phyloP scores from a whole-genome alignment of 148 eudicot genomes.

The Nyssa sinensis region DNA sequence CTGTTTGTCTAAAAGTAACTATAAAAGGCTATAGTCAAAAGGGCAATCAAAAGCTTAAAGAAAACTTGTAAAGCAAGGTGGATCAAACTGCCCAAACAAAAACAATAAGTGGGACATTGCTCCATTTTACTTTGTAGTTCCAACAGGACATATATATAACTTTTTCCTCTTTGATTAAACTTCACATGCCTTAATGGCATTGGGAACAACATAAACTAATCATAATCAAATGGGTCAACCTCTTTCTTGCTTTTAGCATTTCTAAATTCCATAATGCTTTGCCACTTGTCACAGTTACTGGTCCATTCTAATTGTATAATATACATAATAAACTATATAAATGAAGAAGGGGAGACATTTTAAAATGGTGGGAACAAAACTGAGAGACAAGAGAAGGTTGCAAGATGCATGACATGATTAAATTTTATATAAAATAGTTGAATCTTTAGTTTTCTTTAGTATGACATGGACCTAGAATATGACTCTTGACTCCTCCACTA shows the following conservation, averaged over 20 bases:
- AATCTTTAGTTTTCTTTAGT: too few species aligned
- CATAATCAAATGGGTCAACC: constrained; percentile 41
- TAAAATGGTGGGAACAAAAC: constrained; percentile 16
- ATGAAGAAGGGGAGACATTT: constrained; percentile 17
- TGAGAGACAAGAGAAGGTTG: constrained; percentile 19
- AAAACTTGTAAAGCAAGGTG: constrained; percentile 25
- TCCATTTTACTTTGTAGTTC: constrained; percentile 25
- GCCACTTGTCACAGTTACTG: constrained; percentile 26
- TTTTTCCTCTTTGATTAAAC: constrained; percentile 34
- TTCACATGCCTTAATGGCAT: constrained; percentile 62
- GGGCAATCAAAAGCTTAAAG: constrained; percentile 31
- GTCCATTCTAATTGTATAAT: constrained; percentile 12
- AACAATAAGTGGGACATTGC: constrained; percentile 34
- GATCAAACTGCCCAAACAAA: constrained; percentile 24
- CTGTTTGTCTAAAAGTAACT: constrained; percentile 44
- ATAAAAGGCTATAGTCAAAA: constrained; percentile 58
- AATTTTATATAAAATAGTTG: too few species aligned
- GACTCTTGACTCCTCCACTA: constrained; percentile 76
- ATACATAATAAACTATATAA: background rate
- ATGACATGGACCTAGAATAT: constrained; percentile 40
- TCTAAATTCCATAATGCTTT: constrained; percentile 27
- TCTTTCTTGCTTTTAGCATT: constrained; percentile 36
- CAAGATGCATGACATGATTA: constrained; percentile 15
- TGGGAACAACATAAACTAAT: constrained; percentile 61
- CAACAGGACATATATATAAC: constrained; percentile 30